Percentiles rank a stretch among this genome's conserved stretches.
phyloP scores from a whole-genome alignment of 2,329 filamentous ascomycete genomes.

The Cytospora mali region DNA sequence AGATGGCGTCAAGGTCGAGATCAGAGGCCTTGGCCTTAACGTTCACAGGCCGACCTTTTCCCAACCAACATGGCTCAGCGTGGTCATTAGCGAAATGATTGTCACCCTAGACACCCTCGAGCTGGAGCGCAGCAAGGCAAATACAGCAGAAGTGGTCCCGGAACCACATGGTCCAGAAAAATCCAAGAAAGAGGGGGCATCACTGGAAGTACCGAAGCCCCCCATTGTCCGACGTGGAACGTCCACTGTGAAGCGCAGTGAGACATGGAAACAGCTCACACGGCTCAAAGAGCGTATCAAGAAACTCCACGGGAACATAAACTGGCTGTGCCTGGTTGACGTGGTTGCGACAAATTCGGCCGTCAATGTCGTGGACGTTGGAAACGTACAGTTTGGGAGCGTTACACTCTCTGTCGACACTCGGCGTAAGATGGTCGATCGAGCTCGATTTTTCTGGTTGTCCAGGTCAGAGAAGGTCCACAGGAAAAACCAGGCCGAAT shows the following conservation, averaged over 20 bases:
- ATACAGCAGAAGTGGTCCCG: slow-evolving; percentile 36
- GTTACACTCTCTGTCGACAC: slow-evolving; percentile 90
- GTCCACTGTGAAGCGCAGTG: slow-evolving; percentile 54
- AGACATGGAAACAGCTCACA: slow-evolving; percentile 80
- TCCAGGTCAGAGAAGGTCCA: slow-evolving; percentile 61
- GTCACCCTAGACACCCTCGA: slow-evolving; percentile 78
- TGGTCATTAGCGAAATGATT: slow-evolving; percentile 83
- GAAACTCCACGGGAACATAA: slow-evolving; percentile 79
- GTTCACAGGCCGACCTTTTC: slow-evolving; percentile 94
- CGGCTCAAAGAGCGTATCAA: slow-evolving; percentile 84
- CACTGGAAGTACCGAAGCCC: slow-evolving; percentile 33
- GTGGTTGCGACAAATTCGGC: slow-evolving; percentile 81
- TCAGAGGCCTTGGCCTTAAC: slow-evolving; percentile 84
- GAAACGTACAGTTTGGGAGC: slow-evolving; percentile 80
- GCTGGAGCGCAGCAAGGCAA: slow-evolving; percentile 55
- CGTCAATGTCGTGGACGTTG: slow-evolving; percentile 77
- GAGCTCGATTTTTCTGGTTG: slow-evolving; percentile 85
- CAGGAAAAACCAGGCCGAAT: slow-evolving; percentile 80
- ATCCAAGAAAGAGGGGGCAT: slow-evolving; percentile 29
- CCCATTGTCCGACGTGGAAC: slow-evolving; percentile 36
- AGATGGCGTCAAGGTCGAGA: slow-evolving; percentile 89
- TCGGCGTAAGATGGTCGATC: slow-evolving; percentile 85
- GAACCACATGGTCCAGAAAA: slow-evolving; percentile 31
- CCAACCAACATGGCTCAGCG: slow-evolving; percentile 93
- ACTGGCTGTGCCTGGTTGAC: slow-evolving; percentile 89